These are phyloP conservation scores for Pisolithus thermaeus DNA, from an alignment of 1,284 basidiomycete genomes.

Conservation along the genomic window DNA sequence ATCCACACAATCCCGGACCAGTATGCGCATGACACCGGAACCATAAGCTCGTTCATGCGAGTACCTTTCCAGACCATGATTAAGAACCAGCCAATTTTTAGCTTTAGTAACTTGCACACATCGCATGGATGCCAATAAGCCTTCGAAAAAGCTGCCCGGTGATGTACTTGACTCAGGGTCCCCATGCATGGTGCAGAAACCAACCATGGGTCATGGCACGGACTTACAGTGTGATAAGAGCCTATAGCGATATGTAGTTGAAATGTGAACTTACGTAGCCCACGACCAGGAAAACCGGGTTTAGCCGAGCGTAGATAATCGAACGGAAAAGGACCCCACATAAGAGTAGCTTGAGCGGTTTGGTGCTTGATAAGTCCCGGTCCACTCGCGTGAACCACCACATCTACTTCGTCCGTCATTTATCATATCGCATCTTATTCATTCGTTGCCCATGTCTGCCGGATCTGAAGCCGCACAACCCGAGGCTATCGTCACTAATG, in stretches of 20 bases:
- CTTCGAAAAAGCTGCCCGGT: no score
- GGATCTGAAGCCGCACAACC: conserved; percentile 8
- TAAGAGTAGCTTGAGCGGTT: no score
- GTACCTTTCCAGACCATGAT: no score
- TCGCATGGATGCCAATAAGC: no score
- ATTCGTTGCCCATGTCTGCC: conserved; percentile 14
- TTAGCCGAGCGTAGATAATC: not conserved
- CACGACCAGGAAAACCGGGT: no score
- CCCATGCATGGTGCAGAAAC: no score
- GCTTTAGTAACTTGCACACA: not conserved
- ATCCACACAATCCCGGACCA: not conserved
- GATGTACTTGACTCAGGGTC: no score
- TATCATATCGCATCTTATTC: not conserved
- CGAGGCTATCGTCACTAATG: not conserved
- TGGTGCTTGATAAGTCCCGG: not conserved
- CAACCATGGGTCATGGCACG: no score
- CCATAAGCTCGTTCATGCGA: conserved; percentile 26
- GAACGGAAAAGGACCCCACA: not conserved
- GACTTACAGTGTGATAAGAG: no score
- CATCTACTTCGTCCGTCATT: not conserved
- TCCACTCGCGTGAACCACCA: not conserved
- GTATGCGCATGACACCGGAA: conserved; percentile 4
- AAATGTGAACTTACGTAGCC: no score
- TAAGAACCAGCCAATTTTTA: not conserved
- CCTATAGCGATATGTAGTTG: no score